Evolutionary conservation across 169 alveolate genomes (phyloP).

Genomic region (Theileria luwenshuni): DNA sequence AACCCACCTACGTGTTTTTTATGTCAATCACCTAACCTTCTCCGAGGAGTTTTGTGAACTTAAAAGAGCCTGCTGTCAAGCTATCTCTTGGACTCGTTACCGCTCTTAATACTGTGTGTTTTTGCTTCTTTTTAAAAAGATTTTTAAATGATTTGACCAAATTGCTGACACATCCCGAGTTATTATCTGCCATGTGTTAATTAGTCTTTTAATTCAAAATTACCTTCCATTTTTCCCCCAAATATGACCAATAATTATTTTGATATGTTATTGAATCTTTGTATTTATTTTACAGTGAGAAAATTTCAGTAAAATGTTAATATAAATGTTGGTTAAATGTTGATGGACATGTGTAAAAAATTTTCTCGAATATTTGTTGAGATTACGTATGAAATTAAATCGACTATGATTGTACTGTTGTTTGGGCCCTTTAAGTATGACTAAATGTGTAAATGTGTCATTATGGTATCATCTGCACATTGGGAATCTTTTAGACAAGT

Average conservation of each 20-base stretch:
- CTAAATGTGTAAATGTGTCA: too few relatives aligned
- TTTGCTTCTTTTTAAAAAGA: constrained; percentile 13
- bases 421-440: too few relatives aligned
- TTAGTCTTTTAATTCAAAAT: too few relatives aligned
- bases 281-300: too few relatives aligned
- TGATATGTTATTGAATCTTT: too few relatives aligned
- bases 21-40: constrained; percentile 34
- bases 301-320: too few relatives aligned
- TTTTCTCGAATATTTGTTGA: too few relatives aligned
- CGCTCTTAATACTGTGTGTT: not conserved
- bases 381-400: too few relatives aligned
- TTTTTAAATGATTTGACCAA: constrained; percentile 26
- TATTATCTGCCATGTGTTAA: constrained; percentile 16
- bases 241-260: too few relatives aligned
- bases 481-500: not conserved
- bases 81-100: not conserved
- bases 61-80: constrained; percentile 24
- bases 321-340: too few relatives aligned
- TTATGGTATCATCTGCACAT: not conserved
- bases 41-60: constrained; percentile 54
- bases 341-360: too few relatives aligned
- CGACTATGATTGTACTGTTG: too few relatives aligned
- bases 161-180: constrained; percentile 55
- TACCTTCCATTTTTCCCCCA: constrained; percentile 6
- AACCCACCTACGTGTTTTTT: constrained; percentile 83